Percentiles rank a stretch among this genome's conserved stretches.
Conservation (phyloP, 331 rosid genomes). For the Arachis monticola region DNA sequence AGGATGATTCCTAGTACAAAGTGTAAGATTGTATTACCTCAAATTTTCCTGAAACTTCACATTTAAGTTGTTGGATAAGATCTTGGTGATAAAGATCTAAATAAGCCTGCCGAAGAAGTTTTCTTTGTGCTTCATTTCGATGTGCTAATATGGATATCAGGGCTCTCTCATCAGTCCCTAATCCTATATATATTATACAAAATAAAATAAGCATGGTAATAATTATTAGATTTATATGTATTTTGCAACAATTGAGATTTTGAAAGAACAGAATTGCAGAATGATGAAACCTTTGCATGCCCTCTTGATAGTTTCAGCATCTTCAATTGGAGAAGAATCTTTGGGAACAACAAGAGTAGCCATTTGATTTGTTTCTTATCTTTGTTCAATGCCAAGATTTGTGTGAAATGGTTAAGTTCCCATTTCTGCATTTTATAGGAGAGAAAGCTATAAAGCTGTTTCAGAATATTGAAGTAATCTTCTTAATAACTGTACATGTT, state of each 20-base stretch:
- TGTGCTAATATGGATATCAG: conserved; percentile 54
- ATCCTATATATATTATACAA: conserved; percentile 42
- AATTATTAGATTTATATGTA: too few relatives aligned
- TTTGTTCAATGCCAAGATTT: background rate
- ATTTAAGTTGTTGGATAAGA: conserved; percentile 56
- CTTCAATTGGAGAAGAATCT: conserved; percentile 52
- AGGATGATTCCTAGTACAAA: too few relatives aligned
- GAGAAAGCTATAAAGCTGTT: conserved; percentile 22
- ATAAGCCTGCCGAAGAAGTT: conserved; percentile 55
- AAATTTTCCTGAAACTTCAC: conserved; percentile 62
- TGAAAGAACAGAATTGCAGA: background rate
- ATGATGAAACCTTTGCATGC: conserved; percentile 55
- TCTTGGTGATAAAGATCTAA: conserved; percentile 53
- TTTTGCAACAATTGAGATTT: too few relatives aligned
- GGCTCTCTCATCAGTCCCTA: conserved; percentile 56
- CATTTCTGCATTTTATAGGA: conserved; percentile 39
- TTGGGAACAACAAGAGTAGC: conserved; percentile 42
- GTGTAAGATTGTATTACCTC: conserved; percentile 37
- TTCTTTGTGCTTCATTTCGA: conserved; percentile 54
- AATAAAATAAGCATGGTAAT: background rate
- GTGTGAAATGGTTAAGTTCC: background rate
- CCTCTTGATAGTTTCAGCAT: conserved; percentile 56
- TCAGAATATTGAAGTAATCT: conserved; percentile 4
- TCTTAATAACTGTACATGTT: background rate
- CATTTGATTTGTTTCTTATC: conserved; percentile 41